Evolutionary conservation across 2,329 filamentous ascomycete species (phyloP).

Genomic region (Chaetomium globosum): DNA sequence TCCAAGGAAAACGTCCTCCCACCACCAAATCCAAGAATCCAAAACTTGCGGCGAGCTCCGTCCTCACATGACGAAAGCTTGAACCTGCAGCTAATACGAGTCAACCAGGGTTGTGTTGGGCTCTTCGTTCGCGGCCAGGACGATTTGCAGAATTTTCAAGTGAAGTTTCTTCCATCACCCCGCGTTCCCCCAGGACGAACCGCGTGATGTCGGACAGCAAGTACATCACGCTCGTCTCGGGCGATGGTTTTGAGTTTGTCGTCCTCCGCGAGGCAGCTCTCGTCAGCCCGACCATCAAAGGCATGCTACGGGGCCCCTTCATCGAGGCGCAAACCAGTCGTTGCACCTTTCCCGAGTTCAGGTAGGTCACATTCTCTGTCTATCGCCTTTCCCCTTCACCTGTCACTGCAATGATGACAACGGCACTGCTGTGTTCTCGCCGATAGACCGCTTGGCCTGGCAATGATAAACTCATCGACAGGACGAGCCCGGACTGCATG

Average conservation of each 20-base stretch:
- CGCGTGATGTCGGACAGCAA: conserved; percentile 52
- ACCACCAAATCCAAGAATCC: conserved; percentile 8
- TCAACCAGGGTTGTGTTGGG: neutral
- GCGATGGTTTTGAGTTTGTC: conserved; percentile 76
- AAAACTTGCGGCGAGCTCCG: neutral
- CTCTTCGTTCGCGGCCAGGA: neutral
- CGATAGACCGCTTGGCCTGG: conserved; percentile 48
- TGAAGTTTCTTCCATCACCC: conserved; percentile 11
- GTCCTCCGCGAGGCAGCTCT: conserved; percentile 70
- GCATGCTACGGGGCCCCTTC: conserved; percentile 71
- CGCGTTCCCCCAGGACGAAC: neutral
- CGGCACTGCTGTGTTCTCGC: conserved; percentile 47
- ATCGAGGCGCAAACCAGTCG: conserved; percentile 65
- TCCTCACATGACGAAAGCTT: conserved; percentile 11
- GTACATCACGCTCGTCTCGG: conserved; percentile 76
- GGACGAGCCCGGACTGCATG: conserved; percentile 50
- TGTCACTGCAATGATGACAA: conserved; percentile 43
- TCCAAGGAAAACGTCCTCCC: neutral
- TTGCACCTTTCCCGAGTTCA: conserved; percentile 72
- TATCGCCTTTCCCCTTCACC: conserved; percentile 13
- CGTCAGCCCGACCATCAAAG: conserved; percentile 71
- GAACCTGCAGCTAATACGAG: neutral
- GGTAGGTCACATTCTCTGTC: conserved; percentile 53
- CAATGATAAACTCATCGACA: neutral
- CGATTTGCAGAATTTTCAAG: conserved; percentile 17